These are phyloP conservation scores for Zalaria sp. DNA, from an alignment of 2,329 filamentous ascomycete species.

Conservation along the genomic window DNA sequence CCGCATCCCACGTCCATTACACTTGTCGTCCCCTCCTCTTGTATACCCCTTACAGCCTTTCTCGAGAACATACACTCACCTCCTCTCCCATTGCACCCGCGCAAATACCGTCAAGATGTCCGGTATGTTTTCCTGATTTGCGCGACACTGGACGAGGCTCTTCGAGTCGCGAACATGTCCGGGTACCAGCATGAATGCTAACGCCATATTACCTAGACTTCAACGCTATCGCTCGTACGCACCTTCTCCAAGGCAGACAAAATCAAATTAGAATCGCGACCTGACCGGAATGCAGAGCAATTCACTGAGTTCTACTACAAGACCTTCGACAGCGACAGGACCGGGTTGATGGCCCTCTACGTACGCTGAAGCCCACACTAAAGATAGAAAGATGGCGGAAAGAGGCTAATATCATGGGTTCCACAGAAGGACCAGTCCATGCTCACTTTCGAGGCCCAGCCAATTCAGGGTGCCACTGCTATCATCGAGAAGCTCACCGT, in stretches of 20 bases:
- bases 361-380: slow-evolving; percentile 37
- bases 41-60: neutral
- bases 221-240: slow-evolving; percentile 27
- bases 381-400: neutral
- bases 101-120: slow-evolving; percentile 1
- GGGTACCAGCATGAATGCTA: too few relatives aligned
- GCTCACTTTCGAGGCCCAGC: slow-evolving; percentile 76
- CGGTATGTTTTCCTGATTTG: slow-evolving; percentile 2
- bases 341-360: slow-evolving; percentile 57
- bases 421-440: slow-evolving; percentile 67
- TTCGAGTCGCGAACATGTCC: too few relatives aligned
- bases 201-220: slow-evolving; percentile 19
- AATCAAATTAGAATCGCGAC: neutral
- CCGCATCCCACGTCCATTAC: too few relatives aligned
- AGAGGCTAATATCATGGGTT: neutral
- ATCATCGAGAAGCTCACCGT: slow-evolving; percentile 79
- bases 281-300: slow-evolving; percentile 43
- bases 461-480: slow-evolving; percentile 44
- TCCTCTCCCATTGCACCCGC: too few relatives aligned
- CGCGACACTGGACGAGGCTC: too few relatives aligned
- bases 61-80: neutral
- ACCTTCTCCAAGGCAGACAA: neutral
- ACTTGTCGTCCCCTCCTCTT: neutral
- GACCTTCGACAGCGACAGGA: slow-evolving; percentile 64
- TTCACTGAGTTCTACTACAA: slow-evolving; percentile 88